Conservation (phyloP, 441 rosid genomes). For the Euphorbia celastroides region DNA sequence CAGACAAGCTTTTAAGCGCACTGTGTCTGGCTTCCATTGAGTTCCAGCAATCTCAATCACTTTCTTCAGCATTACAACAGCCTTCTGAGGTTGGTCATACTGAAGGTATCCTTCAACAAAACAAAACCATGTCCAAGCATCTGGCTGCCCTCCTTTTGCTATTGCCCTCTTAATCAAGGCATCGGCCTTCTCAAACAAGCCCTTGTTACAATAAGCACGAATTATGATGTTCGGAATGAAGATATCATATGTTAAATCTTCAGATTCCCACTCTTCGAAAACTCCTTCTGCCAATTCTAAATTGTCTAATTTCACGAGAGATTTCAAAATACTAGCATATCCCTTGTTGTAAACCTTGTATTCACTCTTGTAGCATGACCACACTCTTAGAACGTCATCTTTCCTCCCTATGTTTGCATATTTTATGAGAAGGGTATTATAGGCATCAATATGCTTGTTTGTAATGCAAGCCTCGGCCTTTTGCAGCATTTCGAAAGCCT, state of each 20-base stretch:
- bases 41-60: constrained; percentile 24
- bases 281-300: constrained; percentile 38
- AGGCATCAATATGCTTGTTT: constrained; percentile 16
- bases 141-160: constrained; percentile 20
- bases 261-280: constrained; percentile 43
- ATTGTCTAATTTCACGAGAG: constrained; percentile 42
- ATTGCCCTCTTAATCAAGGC: constrained; percentile 17
- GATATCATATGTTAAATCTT: constrained; percentile 21
- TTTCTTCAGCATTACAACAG: constrained; percentile 40
- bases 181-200: constrained; percentile 42
- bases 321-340: constrained; percentile 25
- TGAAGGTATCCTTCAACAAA: constrained; percentile 33
- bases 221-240: constrained; percentile 33
- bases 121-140: constrained; percentile 34
- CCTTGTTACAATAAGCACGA: constrained; percentile 32
- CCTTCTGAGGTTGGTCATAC: constrained; percentile 27
- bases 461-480: constrained; percentile 31
- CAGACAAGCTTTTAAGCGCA: constrained; percentile 29
- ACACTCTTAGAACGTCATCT: constrained; percentile 47
- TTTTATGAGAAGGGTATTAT: constrained; percentile 29
- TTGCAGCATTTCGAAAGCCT: constrained; percentile 34
- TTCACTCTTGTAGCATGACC: constrained; percentile 35
- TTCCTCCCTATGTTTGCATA: constrained; percentile 36
- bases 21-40: constrained; percentile 28
- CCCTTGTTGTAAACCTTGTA: constrained; percentile 31